Percentiles rank a stretch among this genome's conserved stretches.
Evolutionary conservation across 1,284 basidiomycete species (phyloP).

Genomic region (Heterobasidion annosum): DNA sequence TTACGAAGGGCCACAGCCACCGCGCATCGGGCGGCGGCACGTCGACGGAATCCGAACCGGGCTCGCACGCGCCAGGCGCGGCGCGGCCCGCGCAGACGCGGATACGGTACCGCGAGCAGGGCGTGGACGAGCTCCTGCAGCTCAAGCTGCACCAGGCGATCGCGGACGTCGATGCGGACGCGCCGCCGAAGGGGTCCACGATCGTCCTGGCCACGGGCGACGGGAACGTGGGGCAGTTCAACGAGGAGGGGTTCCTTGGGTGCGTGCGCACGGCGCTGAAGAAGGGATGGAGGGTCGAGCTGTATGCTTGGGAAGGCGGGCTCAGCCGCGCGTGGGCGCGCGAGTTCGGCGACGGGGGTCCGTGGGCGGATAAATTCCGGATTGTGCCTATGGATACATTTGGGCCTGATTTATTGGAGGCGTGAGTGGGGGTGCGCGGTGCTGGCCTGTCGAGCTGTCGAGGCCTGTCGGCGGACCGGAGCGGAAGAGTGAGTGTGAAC

Average conservation of each 20-base stretch:
- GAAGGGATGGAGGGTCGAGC: constrained; percentile 81
- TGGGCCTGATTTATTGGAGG: constrained; percentile 22
- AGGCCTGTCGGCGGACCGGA: neutral
- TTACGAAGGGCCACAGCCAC: constrained; percentile 10
- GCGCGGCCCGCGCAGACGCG: constrained; percentile 6
- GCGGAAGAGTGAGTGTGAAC: neutral
- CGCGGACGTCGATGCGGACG: constrained; percentile 30
- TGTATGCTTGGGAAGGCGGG: constrained; percentile 80
- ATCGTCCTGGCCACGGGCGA: constrained; percentile 87
- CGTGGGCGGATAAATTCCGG: constrained; percentile 16
- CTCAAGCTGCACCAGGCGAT: constrained; percentile 2
- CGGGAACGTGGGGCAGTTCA: constrained; percentile 82
- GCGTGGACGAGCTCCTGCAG: constrained; percentile 1
- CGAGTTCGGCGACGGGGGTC: constrained; percentile 32
- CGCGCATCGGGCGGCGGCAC: constrained; percentile 15
- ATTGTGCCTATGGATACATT: constrained; percentile 22
- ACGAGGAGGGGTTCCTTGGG: constrained; percentile 80
- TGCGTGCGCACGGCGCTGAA: constrained; percentile 75
- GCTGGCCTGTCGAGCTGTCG: neutral
- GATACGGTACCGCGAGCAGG: constrained; percentile 3
- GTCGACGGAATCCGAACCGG: constrained; percentile 17
- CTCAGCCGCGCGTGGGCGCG: constrained; percentile 64
- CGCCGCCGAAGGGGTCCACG: constrained; percentile 53
- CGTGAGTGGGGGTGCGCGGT: constrained; percentile 5
- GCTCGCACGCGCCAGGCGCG: constrained; percentile 6